Evolutionary conservation across 2,329 filamentous ascomycete genomes (phyloP), one percentile per base, ranked within the genome.

Genomic region (Aspergillus persii): DNA sequence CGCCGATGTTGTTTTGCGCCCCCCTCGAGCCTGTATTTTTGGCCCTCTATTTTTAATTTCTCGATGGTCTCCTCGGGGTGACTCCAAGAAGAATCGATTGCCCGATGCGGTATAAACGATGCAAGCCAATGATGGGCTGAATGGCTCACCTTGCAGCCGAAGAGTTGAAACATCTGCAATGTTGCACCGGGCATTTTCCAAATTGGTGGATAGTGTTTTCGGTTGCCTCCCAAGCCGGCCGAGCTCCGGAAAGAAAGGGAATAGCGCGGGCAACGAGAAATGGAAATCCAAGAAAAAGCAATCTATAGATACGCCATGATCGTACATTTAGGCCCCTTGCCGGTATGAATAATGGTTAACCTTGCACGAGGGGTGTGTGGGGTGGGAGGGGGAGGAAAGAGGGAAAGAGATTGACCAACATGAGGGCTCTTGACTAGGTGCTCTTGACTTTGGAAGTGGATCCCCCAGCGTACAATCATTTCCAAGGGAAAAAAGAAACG

Each of bases 101-200:
- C 30, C 41, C n/a, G 12, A n/a, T 7, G 29, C 48, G 18, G 41
- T 48, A 48, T 23, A 54, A 50, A 50, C 39, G 31, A 18, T 53
- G 26, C 53, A 61, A 31, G 31, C 50, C 31, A 31, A 52, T 46
- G 49, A 52, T 54, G 47, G 50, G 55, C 58, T 48, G 52, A 58
- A 54, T 52, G 39, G 30, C 30, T 54, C 48, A 53, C 39, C 41
- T 51, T 50, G 52, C 47, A 56, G 44, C 29, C 23, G 41, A 51
- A 50, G 49, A 48, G 41, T 53, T 47, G 51, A 54, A 58, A 58
- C 56, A 39, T 50, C 18, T 47, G 26, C 44, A 30, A 26, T 61
- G 57, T 51, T 56, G 57, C 56, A 58, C 54, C 44, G 50, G 53
- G 54, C 57, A 31, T 33, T 48, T 53, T 57, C 56, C 26, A 53